Base-by-base conservation (phyloP, 2,329 filamentous ascomycete genomes). In the Leptographium galeiforme region DNA sequence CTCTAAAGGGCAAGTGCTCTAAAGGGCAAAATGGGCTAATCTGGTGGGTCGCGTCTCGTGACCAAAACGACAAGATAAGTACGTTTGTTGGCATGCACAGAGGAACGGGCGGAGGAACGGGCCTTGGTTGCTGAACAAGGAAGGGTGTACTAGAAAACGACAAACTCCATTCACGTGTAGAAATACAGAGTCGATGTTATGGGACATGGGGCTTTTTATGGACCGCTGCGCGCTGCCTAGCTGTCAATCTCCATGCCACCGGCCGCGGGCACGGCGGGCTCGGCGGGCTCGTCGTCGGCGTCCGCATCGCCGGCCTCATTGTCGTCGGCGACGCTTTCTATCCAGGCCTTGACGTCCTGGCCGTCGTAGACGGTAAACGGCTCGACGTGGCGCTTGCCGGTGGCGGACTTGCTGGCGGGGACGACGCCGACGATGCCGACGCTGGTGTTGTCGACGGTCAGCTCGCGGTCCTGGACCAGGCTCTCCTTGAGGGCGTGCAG, bases 371-470 rank as follows among this genome's bases (percentile, higher is more conserved):
- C 76, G 75, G 87, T 88, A 73, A 97, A 97, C 58, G 80, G 79
- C 76, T 97, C 87, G 36, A 85, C 70, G 53, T 65, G 71, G 68
- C 77, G 78, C 66, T 73, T 74, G 52, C 72, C 72, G 8, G 72
- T 70, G 56, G 71, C 69, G 58, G 68, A 68, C 53, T 72, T 68
- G 48, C 62, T 69, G 46, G 78, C 73, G 4, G 89, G 89, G 48
- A 63, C 71, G 49, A 78, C 72, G 11, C 90, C 90, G 25, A 90
- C 87, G 57, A 96, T 76, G 40, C 87, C 90, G 52, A 98, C 80
- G 61, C 89, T 95, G 53, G 90, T 95, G 73, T 98, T 98, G 68
- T 97, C 93, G 43, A 96, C 81, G 53, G 91, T 97, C 68, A 98
- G 74, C 77, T 97, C 90, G 76, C 94, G 95, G 72, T 98, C 93